Percentiles rank a stretch among this genome's conserved stretches.
These are phyloP conservation scores for Trametes punicea DNA, from an alignment of 768 basidiomycete species.

Conservation along the genomic window DNA sequence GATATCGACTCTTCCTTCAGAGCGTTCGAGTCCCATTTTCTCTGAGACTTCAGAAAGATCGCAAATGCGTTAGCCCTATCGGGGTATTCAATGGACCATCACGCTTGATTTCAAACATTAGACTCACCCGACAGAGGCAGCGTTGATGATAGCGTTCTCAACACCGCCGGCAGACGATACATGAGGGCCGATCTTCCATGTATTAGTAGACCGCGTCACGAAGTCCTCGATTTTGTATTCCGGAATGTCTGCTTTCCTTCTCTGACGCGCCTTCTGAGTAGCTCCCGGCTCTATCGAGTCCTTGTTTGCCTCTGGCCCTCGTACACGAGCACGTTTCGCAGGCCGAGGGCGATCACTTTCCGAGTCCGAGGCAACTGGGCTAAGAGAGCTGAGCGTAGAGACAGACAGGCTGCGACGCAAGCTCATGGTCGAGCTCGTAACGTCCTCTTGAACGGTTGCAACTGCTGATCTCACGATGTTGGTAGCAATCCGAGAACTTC, in stretches of 20 bases:
- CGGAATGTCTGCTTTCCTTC: slow-evolving; percentile 9
- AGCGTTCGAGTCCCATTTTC: slow-evolving; percentile 71
- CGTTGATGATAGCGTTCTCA: slow-evolving; percentile 68
- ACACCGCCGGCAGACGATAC: slow-evolving; percentile 81
- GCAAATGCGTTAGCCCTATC: slow-evolving; percentile 78
- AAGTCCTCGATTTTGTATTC: slow-evolving; percentile 30
- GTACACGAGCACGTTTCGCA: not conserved
- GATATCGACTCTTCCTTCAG: slow-evolving; percentile 50
- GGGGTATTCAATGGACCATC: not conserved
- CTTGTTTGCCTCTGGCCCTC: not conserved
- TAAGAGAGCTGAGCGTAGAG: slow-evolving; percentile 3
- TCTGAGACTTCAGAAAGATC: slow-evolving; percentile 80
- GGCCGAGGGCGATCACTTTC: slow-evolving; percentile 5
- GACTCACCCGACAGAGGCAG: slow-evolving; percentile 62
- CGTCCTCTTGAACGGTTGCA: too few species aligned
- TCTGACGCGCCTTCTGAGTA: not conserved
- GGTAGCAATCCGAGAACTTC: too few species aligned
- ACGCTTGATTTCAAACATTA: not conserved
- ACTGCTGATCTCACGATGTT: too few species aligned
- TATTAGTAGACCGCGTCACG: slow-evolving; percentile 18
- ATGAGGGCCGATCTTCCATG: slow-evolving; percentile 80
- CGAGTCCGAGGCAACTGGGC: not conserved
- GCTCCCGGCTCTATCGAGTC: not conserved
- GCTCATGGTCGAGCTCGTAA: too few species aligned
- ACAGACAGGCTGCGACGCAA: not conserved